Base-by-base conservation (phyloP, 2,329 filamentous ascomycete species). In the Plenodomus tracheiphilus region DNA sequence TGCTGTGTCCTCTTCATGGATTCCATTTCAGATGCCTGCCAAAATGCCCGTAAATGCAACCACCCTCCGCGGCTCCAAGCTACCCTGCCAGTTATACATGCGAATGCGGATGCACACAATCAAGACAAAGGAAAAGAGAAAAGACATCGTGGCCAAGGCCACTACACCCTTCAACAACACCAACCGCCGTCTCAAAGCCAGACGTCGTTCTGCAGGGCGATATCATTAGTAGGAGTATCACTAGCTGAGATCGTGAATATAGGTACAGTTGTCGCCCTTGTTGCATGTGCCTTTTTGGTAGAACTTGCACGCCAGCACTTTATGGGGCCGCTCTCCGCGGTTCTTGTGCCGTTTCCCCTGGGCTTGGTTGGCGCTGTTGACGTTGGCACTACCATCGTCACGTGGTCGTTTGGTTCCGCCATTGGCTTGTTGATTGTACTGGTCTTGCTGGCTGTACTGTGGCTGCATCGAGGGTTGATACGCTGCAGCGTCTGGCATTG, bases 231-330 rank as follows among this genome's bases (percentile, higher is more conserved):
- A n/a, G n/a, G n/a, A n/a, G n/a, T n/a, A n/a, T n/a, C n/a, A n/a
- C n/a, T 25, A 25, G 10, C 10, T 25, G 22, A 25, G 5, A 25
- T 88, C 85, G 64, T 91, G 87, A 47, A 86, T 80, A 69, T 87
- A 91, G 2, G 87, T 89, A 74, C 87, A 90, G 62, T 85, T 84
- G 30, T 87, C 85, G 18, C 87, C 87, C 66, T 89, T 86, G 6
- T 82, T 83, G 72, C 87, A 90, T 65, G 85, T 85, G 13, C 87
- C 87, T 65, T 87, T 82, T 49, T 82, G 79, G 77, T 79, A 90
- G 69, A 89, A 91, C 17, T 80, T 81, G 69, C 87, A 90, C 4
- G 85, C 79, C 63, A 70, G 56, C 6, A 73, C 66, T 45, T 73
- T 74, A 55, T 73, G 69, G 8, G 70, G 69, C 18, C 62, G 56